Evolutionary conservation across 495 filamentous ascomycete species (phyloP).

Genomic region (Parathielavia hyrcaniae): DNA sequence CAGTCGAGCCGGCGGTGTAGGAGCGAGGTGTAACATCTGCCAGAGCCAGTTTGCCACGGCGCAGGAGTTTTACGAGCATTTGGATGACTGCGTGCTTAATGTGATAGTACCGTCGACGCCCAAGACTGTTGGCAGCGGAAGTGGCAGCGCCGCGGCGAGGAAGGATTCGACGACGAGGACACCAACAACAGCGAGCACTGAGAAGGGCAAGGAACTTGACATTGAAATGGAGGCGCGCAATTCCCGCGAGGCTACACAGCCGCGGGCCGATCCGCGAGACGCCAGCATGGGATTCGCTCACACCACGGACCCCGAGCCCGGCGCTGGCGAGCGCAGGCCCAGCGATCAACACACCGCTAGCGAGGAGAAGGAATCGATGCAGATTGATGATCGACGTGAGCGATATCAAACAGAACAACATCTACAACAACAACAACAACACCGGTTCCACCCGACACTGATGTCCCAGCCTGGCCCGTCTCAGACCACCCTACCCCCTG

Average conservation of each 20-base stretch:
- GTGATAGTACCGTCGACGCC: slow-evolving; percentile 85
- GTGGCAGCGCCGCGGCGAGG: slow-evolving; percentile 23
- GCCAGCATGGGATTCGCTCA: slow-evolving; percentile 9
- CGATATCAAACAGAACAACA: not conserved
- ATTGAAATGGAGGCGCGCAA: slow-evolving; percentile 15
- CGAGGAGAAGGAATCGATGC: slow-evolving; percentile 1
- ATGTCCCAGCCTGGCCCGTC: not conserved
- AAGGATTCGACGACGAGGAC: slow-evolving; percentile 30
- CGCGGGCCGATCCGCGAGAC: slow-evolving; percentile 11
- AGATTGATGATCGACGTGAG: not conserved
- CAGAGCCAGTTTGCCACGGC: slow-evolving; percentile 81
- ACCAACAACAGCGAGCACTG: slow-evolving; percentile 27
- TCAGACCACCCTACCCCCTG: not conserved
- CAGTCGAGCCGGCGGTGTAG: slow-evolving; percentile 46
- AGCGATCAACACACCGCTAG: not conserved
- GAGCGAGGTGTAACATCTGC: slow-evolving; percentile 95
- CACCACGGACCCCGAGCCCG: not conserved
- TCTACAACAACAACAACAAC: not conserved
- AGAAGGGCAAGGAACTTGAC: slow-evolving; percentile 30
- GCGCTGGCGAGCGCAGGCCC: not conserved
- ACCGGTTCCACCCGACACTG: not conserved
- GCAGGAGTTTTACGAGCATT: slow-evolving; percentile 97
- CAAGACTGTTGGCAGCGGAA: slow-evolving; percentile 37
- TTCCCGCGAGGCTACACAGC: slow-evolving; percentile 6
- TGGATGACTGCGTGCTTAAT: slow-evolving; percentile 94